Conservation (phyloP, 2,329 filamentous ascomycete genomes). For the Bipolaris sorokiniana region DNA sequence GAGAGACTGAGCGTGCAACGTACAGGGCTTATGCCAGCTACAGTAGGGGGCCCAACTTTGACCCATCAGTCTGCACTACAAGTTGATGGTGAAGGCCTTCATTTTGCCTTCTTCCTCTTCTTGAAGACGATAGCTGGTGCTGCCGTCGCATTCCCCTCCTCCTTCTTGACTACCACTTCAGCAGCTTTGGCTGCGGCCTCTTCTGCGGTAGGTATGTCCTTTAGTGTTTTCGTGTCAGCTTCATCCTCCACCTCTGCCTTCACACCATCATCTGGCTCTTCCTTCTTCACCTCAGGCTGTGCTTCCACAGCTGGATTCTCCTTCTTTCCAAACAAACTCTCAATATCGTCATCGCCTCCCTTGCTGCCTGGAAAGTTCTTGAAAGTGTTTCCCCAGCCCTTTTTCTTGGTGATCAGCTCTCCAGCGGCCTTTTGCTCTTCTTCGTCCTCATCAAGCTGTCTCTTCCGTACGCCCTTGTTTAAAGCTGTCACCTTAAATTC, state of each 20-base stretch:
- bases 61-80: background rate
- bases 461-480: conserved; percentile 67
- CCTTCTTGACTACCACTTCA: conserved; percentile 24
- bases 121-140: conserved; percentile 71
- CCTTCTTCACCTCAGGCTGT: conserved; percentile 50
- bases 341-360: conserved; percentile 66
- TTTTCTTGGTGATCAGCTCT: conserved; percentile 51
- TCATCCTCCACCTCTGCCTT: conserved; percentile 30
- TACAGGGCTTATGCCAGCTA: background rate
- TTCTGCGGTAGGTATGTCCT: conserved; percentile 39
- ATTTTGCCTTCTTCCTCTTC: conserved; percentile 73
- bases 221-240: conserved; percentile 23
- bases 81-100: conserved; percentile 10
- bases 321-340: conserved; percentile 60
- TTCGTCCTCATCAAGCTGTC: conserved; percentile 64
- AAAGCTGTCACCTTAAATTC: conserved; percentile 52
- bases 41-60: background rate
- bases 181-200: conserved; percentile 29
- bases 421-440: conserved; percentile 66
- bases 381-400: conserved; percentile 55
- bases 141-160: conserved; percentile 26
- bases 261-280: conserved; percentile 46
- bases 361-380: conserved; percentile 54
- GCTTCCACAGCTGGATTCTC: conserved; percentile 15
- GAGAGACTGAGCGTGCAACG: background rate